phyloP scores from a whole-genome alignment of 306 rosid species.

The Carpinus viminea region DNA sequence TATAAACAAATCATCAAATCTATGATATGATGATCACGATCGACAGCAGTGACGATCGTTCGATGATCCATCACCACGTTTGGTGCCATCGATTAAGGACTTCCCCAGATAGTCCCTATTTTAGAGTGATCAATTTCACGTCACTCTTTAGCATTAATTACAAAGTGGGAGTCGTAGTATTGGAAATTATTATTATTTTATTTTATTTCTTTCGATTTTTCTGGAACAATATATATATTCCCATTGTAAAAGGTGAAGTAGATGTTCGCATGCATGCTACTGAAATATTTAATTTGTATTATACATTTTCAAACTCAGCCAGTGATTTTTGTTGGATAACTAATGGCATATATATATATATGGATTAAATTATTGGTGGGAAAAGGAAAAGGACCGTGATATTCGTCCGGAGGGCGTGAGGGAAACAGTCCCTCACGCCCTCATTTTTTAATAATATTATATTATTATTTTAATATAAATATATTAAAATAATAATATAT shows the following conservation, averaged over 20 bases:
- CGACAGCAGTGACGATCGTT: not conserved
- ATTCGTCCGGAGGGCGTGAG: too few species aligned
- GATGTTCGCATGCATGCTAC: not conserved
- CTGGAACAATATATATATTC: too few species aligned
- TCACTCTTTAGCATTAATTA: too few species aligned
- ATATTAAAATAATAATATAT: too few species aligned
- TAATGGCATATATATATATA: not conserved
- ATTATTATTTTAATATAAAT: too few species aligned
- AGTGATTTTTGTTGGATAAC: not conserved
- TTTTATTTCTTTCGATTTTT: not conserved
- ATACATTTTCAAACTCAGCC: not conserved
- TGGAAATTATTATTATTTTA: not conserved
- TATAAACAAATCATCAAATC: slow-evolving; percentile 34
- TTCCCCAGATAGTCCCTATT: not conserved
- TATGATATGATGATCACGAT: slow-evolving; percentile 17
- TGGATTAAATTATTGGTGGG: not conserved
- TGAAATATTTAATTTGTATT: not conserved
- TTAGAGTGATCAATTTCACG: too few species aligned
- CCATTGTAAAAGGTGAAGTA: not conserved
- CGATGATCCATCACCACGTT: slow-evolving; percentile 15
- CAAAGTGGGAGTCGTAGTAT: too few species aligned
- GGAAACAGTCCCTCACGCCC: too few species aligned
- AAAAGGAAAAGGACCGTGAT: too few species aligned
- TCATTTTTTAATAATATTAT: too few species aligned
- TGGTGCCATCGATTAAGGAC: slow-evolving; percentile 23